These are phyloP conservation scores for Aaosphaeria pasadenensis DNA, from an alignment of 2,329 filamentous ascomycete species.

Conservation along the genomic window DNA sequence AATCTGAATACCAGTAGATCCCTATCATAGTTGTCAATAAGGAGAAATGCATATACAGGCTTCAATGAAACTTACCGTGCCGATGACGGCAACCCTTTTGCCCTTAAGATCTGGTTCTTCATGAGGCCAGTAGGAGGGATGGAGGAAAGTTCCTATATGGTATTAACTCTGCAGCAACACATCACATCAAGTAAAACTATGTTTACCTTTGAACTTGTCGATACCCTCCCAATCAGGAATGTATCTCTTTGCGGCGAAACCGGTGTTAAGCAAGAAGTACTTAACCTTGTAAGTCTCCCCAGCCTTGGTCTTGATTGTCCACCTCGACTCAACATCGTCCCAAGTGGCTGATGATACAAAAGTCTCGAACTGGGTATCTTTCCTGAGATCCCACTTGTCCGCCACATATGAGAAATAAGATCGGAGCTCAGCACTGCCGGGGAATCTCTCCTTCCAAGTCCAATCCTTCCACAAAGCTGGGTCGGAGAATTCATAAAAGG, in stretches of 20 bases:
- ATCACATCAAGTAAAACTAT: background rate
- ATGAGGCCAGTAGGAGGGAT: constrained; percentile 59
- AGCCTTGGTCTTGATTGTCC: constrained; percentile 45
- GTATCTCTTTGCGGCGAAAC: constrained; percentile 46
- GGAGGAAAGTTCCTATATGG: constrained; percentile 39
- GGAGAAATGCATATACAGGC: too few relatives aligned
- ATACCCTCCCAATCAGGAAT: constrained; percentile 41
- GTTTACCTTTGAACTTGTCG: constrained; percentile 16
- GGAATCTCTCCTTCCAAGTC: constrained; percentile 17
- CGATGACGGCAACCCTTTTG: constrained; percentile 61
- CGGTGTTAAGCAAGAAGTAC: constrained; percentile 48
- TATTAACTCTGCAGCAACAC: background rate
- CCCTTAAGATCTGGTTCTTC: constrained; percentile 50
- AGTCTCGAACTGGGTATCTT: constrained; percentile 41
- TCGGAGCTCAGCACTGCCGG: constrained; percentile 14
- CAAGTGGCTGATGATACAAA: constrained; percentile 43
- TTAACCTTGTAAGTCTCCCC: constrained; percentile 39
- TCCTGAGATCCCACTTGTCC: constrained; percentile 15
- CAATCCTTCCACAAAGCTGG: constrained; percentile 16
- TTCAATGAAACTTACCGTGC: constrained; percentile 21
- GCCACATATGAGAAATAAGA: constrained; percentile 18
- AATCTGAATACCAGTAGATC: constrained; percentile 60
- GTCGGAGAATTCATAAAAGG: constrained; percentile 21
- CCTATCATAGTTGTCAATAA: constrained; percentile 17
- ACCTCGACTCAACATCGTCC: constrained; percentile 34